Evolutionary conservation across 345 rosid species (phyloP), one percentile per base, ranked within the genome.

Genomic region (Arabidopsis thaliana): DNA sequence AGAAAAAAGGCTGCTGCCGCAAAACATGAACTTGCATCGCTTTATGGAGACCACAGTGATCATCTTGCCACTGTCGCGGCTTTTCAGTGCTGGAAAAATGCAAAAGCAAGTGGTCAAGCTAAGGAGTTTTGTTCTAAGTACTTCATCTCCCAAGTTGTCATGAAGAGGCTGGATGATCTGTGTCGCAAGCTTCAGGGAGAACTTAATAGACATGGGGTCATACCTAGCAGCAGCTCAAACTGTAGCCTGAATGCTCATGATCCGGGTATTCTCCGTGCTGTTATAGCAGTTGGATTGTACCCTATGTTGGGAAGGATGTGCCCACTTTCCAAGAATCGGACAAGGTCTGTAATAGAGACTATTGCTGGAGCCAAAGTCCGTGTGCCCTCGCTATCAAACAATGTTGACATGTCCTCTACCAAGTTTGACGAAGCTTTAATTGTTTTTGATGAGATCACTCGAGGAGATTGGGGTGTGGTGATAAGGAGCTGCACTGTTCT

Each of bases 61-160:
- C 97, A 92, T 72, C 84, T 92, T 25, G 96, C 98, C 24, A 85
- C 85, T 71, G 82, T 95, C 30, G 98, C 94, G 42, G 97, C 98
- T 59, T 95, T 85, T 76, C 87, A 92, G 64, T 84, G 91, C 85
- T 95, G 98, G 99, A 89, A 80, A 76, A 32, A 55, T 45, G 80
- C 80, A 69, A 52, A 69, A 69, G n/a, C 7, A 52, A 76, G 14
- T 34, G 59, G 75, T 53, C 75, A 14, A 20, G 11, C 33, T 16
- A 7, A 8, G 24, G 41, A 53, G 33, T 88, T 95, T 82, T 92
- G 97, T 84, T 85, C 93, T 58, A 82, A 84, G 56, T 90, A 85
- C 78, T 92, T 87, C 23, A 75, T 92, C 65, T 90, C 98, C 51
- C 24, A 57, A 53, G 14, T 8, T 44, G 70, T 50, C 52, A 69